These are phyloP conservation scores for Fistulinella cinereoalba DNA, from an alignment of 1,284 basidiomycete species.

Conservation along the genomic window DNA sequence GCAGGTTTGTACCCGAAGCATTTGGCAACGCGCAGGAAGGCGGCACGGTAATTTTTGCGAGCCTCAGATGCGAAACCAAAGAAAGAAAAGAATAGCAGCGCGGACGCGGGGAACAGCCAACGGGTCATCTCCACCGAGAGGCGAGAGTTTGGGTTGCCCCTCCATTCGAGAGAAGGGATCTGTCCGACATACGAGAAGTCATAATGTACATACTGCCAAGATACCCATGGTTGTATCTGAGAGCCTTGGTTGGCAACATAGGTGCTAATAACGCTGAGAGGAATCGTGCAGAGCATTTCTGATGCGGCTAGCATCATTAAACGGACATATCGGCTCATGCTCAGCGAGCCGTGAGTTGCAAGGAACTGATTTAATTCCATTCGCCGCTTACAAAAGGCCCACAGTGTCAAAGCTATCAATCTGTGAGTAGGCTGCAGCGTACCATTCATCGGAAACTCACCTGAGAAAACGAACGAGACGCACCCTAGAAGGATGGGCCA, in stretches of 20 bases:
- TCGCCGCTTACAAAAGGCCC: conserved; percentile 30
- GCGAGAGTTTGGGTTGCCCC: conserved; percentile 17
- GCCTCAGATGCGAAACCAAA: conserved; percentile 44
- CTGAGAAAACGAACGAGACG: conserved; percentile 28
- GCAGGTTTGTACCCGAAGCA: conserved; percentile 16
- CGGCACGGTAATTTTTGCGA: conserved; percentile 31
- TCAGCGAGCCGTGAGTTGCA: conserved; percentile 34
- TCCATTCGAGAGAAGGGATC: conserved; percentile 27
- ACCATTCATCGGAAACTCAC: conserved; percentile 10
- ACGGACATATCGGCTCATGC: conserved; percentile 49
- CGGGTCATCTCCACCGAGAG: conserved; percentile 28
- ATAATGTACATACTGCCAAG: conserved; percentile 41
- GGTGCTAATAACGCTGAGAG: conserved; percentile 34
- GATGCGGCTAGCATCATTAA: conserved; percentile 49
- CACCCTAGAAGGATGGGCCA: conserved; percentile 30
- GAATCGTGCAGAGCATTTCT: conserved; percentile 41
- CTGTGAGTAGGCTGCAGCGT: conserved; percentile 4
- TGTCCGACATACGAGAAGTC: conserved; percentile 38
- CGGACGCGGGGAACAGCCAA: conserved; percentile 40
- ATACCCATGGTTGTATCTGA: conserved; percentile 39
- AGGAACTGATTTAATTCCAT: conserved; percentile 27
- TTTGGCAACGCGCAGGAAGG: conserved; percentile 9
- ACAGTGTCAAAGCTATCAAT: conserved; percentile 27
- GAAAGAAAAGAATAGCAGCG: conserved; percentile 42
- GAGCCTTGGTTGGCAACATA: conserved; percentile 34